These are phyloP conservation scores for Pleurotus giganteus DNA, from an alignment of 768 basidiomycete species.

Conservation along the genomic window DNA sequence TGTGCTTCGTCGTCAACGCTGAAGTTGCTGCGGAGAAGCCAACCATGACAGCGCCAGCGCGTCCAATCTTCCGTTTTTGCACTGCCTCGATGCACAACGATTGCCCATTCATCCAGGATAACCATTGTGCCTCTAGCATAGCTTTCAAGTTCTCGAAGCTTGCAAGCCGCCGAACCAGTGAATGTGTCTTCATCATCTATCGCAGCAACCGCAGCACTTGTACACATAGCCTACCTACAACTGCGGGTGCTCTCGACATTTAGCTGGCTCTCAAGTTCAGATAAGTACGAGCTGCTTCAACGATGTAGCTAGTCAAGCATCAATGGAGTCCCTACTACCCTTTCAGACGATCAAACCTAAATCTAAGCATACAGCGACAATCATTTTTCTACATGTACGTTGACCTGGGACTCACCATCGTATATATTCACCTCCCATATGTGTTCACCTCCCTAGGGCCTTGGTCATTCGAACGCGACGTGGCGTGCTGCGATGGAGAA, in stretches of 20 bases:
- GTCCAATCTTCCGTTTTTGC: too few relatives aligned
- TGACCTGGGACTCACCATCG: background rate
- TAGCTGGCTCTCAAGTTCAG: background rate
- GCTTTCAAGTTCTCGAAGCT: background rate
- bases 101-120: too few relatives aligned
- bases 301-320: background rate
- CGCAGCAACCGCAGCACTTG: conserved; percentile 7
- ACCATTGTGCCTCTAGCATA: background rate
- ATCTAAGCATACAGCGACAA: background rate
- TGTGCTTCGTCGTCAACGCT: background rate
- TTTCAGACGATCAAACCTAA: background rate
- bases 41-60: too few relatives aligned
- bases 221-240: conserved; percentile 4
- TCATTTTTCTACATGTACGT: conserved; percentile 8
- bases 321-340: background rate
- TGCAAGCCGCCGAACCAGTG: background rate
- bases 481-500: conserved; percentile 34
- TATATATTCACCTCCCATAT: background rate
- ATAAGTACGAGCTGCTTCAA: conserved; percentile 1
- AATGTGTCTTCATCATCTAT: background rate
- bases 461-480: conserved; percentile 35
- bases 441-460: conserved; percentile 25
- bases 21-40: background rate
- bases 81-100: too few relatives aligned
- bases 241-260: conserved; percentile 1